Conservation (phyloP, 1,284 basidiomycete species). For the Melampsora americana region DNA sequence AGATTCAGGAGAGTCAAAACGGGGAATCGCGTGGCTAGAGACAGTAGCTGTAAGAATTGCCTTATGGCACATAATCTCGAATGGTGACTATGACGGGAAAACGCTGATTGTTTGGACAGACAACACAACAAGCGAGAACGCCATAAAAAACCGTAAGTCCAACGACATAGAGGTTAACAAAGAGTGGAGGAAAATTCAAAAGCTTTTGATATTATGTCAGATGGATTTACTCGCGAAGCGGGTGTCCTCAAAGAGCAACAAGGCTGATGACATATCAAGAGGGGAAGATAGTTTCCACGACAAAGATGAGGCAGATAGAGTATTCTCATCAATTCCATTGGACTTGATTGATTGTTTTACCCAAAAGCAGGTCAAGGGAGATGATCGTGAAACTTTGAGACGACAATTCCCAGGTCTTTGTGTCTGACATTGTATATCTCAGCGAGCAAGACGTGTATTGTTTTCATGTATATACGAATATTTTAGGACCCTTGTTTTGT, state of each 20-base stretch:
- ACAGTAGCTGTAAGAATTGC: constrained; percentile 1
- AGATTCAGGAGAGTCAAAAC: too few relatives aligned
- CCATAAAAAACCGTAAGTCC: neutral
- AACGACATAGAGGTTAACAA: constrained; percentile 1
- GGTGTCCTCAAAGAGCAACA: neutral
- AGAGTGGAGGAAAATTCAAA: neutral
- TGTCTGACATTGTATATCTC: too few relatives aligned
- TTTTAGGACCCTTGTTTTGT: too few relatives aligned
- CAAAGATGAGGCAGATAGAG: neutral
- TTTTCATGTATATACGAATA: too few relatives aligned
- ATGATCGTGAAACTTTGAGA: too few relatives aligned
- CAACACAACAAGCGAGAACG: constrained; percentile 11
- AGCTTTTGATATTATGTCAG: neutral
- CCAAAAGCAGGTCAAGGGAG: neutral
- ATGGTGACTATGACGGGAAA: neutral
- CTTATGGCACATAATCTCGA: neutral
- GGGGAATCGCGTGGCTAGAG: constrained; percentile 1
- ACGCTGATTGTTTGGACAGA: neutral
- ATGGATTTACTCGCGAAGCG: neutral
- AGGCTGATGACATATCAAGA: constrained; percentile 3
- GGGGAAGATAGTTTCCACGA: neutral
- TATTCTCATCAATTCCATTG: neutral
- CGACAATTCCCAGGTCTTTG: neutral
- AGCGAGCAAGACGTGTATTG: too few relatives aligned
- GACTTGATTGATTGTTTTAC: neutral